Base-by-base conservation (phyloP, 2,329 filamentous ascomycete genomes). In the Claviceps arundinis region DNA sequence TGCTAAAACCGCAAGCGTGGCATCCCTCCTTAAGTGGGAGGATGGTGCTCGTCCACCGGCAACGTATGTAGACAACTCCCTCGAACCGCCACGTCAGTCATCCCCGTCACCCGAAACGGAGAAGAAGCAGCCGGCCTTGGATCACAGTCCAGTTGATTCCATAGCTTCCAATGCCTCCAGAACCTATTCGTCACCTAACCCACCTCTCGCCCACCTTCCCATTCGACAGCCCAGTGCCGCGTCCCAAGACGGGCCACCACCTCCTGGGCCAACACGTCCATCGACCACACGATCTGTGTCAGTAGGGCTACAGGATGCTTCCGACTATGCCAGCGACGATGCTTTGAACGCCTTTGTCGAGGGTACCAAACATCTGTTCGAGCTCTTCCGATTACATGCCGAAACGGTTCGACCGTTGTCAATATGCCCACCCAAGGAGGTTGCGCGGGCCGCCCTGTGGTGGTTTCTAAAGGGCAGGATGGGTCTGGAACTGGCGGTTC, bases 401-500 rank as follows among this genome's bases (percentile, higher is more conserved):
- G 87, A 95, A 64, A 78, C 82, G 37, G 73, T 84, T 34, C 82
- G 80, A 56, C 81, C 87, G 0, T 64, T 89, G 4, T 74, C 79
- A 52, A 74, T 77, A 34, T 84, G 80, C 49, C 72, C 80, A 0
- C 74, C 84, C 0, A 73, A 76, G 47, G 80, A 89, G 54, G 84
- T 90, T 71, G 74, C 85, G 9, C 78, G 87, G 53, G 84, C 82
- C 24, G 83, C 81, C 3, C 72, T 87, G 0, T 96, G 90, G 90
- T 96, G 90, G 90, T 94, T 95, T 61, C 64, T 95, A 46, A 85
- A 81, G 58, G 90, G 89, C 19, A 82, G 89, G 55, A 80, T 83
- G 61, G 81, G 82, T 9, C 73, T 95, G 50, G 90, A 95, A 64
- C 67, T 70, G 13, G 74, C 84, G 41, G 82, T 94, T 47, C 77